Conservation (phyloP, 2,329 filamentous ascomycete species). For the Canariomyces notabilis region DNA sequence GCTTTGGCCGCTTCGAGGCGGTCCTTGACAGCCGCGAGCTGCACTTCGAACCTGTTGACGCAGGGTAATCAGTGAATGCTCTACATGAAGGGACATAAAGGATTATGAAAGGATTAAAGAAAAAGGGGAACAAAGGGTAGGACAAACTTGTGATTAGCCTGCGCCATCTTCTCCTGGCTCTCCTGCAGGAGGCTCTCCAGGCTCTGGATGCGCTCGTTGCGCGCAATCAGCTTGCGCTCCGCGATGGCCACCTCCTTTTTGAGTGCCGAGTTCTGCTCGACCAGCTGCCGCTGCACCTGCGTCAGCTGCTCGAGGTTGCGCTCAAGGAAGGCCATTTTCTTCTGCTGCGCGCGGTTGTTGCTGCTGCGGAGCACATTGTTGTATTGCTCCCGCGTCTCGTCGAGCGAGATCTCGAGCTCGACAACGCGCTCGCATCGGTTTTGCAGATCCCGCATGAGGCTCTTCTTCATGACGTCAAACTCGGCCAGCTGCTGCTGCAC, state of each 20-base stretch:
- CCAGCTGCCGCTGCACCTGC: constrained; percentile 92
- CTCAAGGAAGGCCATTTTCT: constrained; percentile 99
- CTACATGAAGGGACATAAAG: constrained; percentile 4
- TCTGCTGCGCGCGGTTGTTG: constrained; percentile 97
- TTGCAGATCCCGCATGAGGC: constrained; percentile 94
- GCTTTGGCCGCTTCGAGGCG: constrained; percentile 92
- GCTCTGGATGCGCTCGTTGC: constrained; percentile 94
- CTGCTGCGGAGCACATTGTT: constrained; percentile 95
- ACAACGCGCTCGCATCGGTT: constrained; percentile 98
- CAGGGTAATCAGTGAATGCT: constrained; percentile 21
- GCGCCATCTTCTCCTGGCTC: constrained; percentile 95
- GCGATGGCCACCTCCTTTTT: constrained; percentile 99
- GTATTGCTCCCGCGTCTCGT: constrained; percentile 97
- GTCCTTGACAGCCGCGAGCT: constrained; percentile 96
- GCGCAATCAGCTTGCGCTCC: constrained; percentile 90
- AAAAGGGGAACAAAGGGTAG: constrained; percentile 4
- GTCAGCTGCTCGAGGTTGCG: constrained; percentile 97
- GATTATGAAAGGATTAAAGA: constrained; percentile 1
- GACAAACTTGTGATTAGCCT: constrained; percentile 91
- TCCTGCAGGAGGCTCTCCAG: constrained; percentile 89
- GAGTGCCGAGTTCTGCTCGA: constrained; percentile 92
- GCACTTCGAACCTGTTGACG: constrained; percentile 81
- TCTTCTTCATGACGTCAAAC: constrained; percentile 99
- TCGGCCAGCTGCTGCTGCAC: constrained; percentile 97
- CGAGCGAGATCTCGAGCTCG: constrained; percentile 93